phyloP scores from a whole-genome alignment of 345 rosid species.

The Brassica incana region DNA sequence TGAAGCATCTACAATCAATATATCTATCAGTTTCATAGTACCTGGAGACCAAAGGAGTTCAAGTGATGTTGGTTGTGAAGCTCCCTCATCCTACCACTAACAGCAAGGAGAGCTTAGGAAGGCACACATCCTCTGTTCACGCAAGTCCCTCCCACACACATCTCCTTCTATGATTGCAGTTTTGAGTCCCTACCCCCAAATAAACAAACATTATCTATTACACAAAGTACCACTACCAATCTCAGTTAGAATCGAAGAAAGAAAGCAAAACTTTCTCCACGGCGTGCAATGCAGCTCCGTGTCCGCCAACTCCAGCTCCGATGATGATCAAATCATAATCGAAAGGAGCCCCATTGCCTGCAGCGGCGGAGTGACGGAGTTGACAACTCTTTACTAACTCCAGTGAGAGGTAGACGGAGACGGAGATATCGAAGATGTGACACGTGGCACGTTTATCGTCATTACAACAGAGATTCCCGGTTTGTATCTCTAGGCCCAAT shows the following conservation, averaged over 20 bases:
- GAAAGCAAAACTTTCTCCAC: conserved; percentile 49
- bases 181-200: too few relatives aligned
- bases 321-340: conserved; percentile 91
- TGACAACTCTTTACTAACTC: background rate
- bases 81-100: too few relatives aligned
- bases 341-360: conserved; percentile 61
- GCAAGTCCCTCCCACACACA: too few relatives aligned
- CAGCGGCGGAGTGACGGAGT: conserved; percentile 44
- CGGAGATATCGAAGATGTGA: conserved; percentile 59
- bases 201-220: too few relatives aligned
- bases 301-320: conserved; percentile 98
- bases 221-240: too few relatives aligned
- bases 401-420: conserved; percentile 9
- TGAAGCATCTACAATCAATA: background rate
- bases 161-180: too few relatives aligned
- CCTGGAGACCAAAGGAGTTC: too few relatives aligned
- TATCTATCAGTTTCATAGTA: background rate
- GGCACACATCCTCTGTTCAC: too few relatives aligned
- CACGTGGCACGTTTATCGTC: conserved; percentile 33
- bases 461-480: conserved; percentile 18
- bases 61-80: too few relatives aligned
- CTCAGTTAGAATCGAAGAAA: too few relatives aligned
- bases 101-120: too few relatives aligned
- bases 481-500: conserved; percentile 20
- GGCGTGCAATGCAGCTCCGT: conserved; percentile 95